Evolutionary conservation across 805 yeast genomes (phyloP), one percentile per base, ranked within the genome.

Genomic region (Isabelozyma gotoi): DNA sequence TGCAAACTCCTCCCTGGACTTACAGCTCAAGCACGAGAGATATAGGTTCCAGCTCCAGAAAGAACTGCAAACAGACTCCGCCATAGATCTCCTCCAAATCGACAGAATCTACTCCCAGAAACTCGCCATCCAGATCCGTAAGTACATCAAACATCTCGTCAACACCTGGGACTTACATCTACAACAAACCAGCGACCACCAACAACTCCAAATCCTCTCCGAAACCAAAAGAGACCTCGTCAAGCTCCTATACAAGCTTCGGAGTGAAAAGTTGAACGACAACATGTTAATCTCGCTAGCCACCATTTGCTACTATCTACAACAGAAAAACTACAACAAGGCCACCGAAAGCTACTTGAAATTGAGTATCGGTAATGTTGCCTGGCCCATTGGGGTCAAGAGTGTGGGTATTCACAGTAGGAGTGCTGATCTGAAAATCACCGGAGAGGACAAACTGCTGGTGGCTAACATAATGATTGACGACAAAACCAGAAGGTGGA

Each of bases 351-450:
- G 82, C 19, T 89, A 89, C 53, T 67, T 88, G 71, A 77, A 84
- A 48, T 65, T 89, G 44, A 84, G 92, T 56, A 84, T 89, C 14
- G 97, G 96, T 1, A 87, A 88, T 52, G 88, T 85, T 2, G 91
- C 94, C 4, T 89, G 96, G 96, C 97, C 97, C 2, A 85, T 88
- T 50, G 97, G 96, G 19, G 86, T 89, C 11, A 70, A 81, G 6
- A 79, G 79, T 44, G 85, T 89, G 12, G 89, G 94, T 39, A 87
- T 89, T 45, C 96, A 88, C 59, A 83, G 82, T 8, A 67, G 96
- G 46, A 77, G 82, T 43, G 82, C 85, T 1, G 82, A 78, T 41
- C 71, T 74, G 44, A 78, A 77, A 50, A 76, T 84, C 27, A 73
- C 80, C 5, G 80, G 82, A 15, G 73, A 72, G 37, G 54, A 57